Evolutionary conservation across 2,329 filamentous ascomycete genomes (phyloP).

Genomic region (Rutstroemia sp.): DNA sequence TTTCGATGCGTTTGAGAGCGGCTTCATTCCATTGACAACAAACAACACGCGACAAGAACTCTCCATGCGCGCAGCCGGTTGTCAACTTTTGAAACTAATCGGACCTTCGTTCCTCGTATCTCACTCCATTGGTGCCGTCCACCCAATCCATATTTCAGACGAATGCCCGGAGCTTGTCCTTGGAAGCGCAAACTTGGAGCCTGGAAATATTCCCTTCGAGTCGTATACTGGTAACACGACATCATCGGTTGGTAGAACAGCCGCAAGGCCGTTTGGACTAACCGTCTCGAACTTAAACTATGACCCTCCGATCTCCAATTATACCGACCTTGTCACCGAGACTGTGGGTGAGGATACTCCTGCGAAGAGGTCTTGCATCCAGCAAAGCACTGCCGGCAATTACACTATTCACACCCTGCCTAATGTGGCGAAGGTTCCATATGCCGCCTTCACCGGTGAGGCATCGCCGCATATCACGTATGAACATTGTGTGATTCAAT

Average conservation of each 20-base stretch:
- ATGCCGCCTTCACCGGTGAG: conserved; percentile 28
- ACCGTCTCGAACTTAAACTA: conserved; percentile 19
- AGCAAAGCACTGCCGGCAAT: conserved; percentile 1
- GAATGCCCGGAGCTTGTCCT: conserved; percentile 25
- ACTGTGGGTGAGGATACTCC: conserved; percentile 20
- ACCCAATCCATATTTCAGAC: conserved; percentile 22
- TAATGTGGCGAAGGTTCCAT: conserved; percentile 27
- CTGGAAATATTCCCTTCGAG: conserved; percentile 25
- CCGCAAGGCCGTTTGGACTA: conserved; percentile 17
- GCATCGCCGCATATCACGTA: conserved; percentile 28
- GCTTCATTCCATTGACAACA: conserved; percentile 25
- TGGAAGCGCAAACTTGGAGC: conserved; percentile 26
- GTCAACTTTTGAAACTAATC: conserved; percentile 27
- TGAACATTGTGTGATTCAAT: conserved; percentile 27
- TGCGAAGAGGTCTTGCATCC: conserved; percentile 18
- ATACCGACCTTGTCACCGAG: conserved; percentile 13
- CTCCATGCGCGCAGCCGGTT: conserved; percentile 27
- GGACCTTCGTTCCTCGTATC: conserved; percentile 27
- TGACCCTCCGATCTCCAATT: conserved; percentile 16
- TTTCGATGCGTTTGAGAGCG: conserved; percentile 28
- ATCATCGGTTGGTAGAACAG: conserved; percentile 13
- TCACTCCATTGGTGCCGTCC: conserved; percentile 26
- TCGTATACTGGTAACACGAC: conserved; percentile 13
- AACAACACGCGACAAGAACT: conserved; percentile 26
- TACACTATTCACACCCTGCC: conserved; percentile 8